Percentiles rank a stretch among this genome's conserved stretches.
These are phyloP conservation scores for Fusarium caatingaense DNA, from an alignment of 2,329 filamentous ascomycete species.

Conservation along the genomic window DNA sequence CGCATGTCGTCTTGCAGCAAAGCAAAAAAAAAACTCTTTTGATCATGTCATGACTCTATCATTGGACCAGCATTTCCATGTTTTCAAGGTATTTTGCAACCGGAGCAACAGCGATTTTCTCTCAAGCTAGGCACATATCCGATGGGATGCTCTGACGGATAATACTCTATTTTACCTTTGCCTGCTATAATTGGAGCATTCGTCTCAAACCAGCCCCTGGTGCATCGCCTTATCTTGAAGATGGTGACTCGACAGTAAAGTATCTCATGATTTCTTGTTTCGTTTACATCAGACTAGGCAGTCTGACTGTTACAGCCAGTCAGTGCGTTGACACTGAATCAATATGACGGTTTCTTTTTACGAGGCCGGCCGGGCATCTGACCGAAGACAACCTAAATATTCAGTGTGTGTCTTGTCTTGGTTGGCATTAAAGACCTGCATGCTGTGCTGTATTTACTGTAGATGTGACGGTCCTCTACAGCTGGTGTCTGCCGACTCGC, in stretches of 20 bases:
- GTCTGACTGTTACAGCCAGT: constrained; percentile 9
- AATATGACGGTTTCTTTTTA: constrained; percentile 25
- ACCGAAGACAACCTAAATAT: neutral
- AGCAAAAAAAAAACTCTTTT: neutral
- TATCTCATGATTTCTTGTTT: constrained; percentile 37
- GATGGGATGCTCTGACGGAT: constrained; percentile 10
- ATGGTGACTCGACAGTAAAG: constrained; percentile 23
- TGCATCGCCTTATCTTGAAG: constrained; percentile 12
- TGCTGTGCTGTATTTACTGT: neutral
- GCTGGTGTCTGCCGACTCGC: constrained; percentile 37
- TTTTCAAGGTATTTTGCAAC: constrained; percentile 31
- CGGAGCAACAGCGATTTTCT: constrained; percentile 18
- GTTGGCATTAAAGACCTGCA: constrained; percentile 22
- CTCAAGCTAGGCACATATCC: constrained; percentile 11
- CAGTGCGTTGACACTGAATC: constrained; percentile 24
- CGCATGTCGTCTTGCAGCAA: constrained; percentile 26
- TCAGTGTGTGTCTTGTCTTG: constrained; percentile 18
- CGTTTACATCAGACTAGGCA: constrained; percentile 15
- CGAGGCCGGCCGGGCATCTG: constrained; percentile 29
- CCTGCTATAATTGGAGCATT: constrained; percentile 19
- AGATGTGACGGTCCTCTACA: constrained; percentile 31
- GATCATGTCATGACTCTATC: constrained; percentile 11
- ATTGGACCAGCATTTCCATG: constrained; percentile 35
- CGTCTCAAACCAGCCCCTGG: constrained; percentile 21
- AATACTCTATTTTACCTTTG: neutral